Evolutionary conservation across 1,284 basidiomycete species (phyloP).

Genomic region (Chondrostereum purpureum): DNA sequence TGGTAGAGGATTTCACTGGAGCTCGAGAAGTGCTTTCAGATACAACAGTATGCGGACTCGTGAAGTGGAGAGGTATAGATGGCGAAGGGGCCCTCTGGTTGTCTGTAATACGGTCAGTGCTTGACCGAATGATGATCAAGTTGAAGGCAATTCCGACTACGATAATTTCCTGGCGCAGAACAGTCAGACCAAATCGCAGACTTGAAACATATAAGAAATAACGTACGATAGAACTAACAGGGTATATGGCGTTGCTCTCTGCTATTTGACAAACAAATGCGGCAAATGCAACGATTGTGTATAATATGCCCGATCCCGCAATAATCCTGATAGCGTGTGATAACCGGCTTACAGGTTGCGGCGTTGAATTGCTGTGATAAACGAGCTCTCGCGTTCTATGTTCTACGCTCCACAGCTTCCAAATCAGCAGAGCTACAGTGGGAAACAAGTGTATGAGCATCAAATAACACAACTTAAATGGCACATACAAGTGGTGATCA

Average conservation of each 20-base stretch:
- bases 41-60: no score
- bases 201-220: not conserved
- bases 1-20: no score
- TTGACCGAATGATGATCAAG: conserved; percentile 1
- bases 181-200: not conserved
- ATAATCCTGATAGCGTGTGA: conserved; percentile 7
- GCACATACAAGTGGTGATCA: not conserved
- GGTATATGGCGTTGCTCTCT: not conserved
- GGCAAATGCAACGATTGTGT: not conserved
- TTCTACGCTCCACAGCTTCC: conserved; percentile 7
- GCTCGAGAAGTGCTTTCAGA: no score
- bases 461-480: not conserved
- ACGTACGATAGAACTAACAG: not conserved
- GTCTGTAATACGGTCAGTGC: no score
- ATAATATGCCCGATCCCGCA: conserved; percentile 7
- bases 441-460: not conserved
- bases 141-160: not conserved
- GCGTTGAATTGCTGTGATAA: not conserved
- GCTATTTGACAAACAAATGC: not conserved
- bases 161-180: not conserved
- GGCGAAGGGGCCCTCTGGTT: no score
- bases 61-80: no score
- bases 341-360: not conserved
- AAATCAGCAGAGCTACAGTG: conserved; percentile 6
- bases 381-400: not conserved